Percentiles rank a stretch among this genome's conserved stretches.
Evolutionary conservation across 2,329 filamentous ascomycete genomes (phyloP).

Genomic region (Ramularia endophylla): DNA sequence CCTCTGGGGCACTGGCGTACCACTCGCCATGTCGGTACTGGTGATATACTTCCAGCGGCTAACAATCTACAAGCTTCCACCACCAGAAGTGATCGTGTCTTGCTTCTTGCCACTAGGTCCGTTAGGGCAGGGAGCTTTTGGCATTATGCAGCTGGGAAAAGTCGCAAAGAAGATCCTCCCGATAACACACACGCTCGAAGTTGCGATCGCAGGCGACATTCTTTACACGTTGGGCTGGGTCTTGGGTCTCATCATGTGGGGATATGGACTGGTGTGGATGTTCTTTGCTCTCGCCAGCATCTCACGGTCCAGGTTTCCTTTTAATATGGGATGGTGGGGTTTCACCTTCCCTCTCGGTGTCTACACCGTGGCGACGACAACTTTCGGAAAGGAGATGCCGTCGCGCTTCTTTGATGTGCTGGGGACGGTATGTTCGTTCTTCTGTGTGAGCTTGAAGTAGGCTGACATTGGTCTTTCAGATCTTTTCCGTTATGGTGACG

Average conservation of each 20-base stretch:
- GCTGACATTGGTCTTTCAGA: too few relatives aligned
- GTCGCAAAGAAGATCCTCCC: slow-evolving; percentile 40
- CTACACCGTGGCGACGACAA: slow-evolving; percentile 45
- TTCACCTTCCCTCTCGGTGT: slow-evolving; percentile 56
- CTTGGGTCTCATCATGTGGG: slow-evolving; percentile 51
- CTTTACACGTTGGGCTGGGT: slow-evolving; percentile 56
- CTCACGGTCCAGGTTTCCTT: slow-evolving; percentile 46
- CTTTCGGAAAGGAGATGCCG: slow-evolving; percentile 47
- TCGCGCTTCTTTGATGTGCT: slow-evolving; percentile 52
- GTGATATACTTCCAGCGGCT: slow-evolving; percentile 67
- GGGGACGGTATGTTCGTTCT: slow-evolving; percentile 35
- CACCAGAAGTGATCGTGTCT: slow-evolving; percentile 62
- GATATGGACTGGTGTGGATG: slow-evolving; percentile 51
- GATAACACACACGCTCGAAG: slow-evolving; percentile 9
- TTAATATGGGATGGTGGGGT: slow-evolving; percentile 60
- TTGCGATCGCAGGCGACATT: slow-evolving; percentile 44
- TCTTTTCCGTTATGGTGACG: slow-evolving; percentile 47
- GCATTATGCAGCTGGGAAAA: slow-evolving; percentile 47
- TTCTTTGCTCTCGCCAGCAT: slow-evolving; percentile 50
- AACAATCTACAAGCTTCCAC: slow-evolving; percentile 60
- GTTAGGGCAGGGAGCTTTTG: slow-evolving; percentile 60
- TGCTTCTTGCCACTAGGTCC: slow-evolving; percentile 64
- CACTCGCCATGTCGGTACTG: slow-evolving; percentile 56
- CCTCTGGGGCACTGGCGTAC: slow-evolving; percentile 61
- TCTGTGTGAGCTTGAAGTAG: too few relatives aligned